Base-by-base conservation (phyloP, 257 asterid species). In the Cinchona pubescens region DNA sequence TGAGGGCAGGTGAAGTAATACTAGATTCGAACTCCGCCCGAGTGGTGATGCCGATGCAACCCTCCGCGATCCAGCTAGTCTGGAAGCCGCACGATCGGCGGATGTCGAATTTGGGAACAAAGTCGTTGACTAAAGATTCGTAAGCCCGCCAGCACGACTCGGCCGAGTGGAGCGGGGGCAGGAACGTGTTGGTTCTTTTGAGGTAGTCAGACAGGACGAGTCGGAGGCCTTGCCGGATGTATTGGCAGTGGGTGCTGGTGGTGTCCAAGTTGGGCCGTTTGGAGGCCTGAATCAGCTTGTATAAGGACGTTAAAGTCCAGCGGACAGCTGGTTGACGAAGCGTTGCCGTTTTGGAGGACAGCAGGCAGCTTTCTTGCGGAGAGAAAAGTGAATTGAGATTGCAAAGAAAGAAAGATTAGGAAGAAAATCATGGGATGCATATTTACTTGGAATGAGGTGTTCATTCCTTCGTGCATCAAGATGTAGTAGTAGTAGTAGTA, bases 41-140 rank as follows among this genome's bases (percentile, higher is more conserved):
- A 2, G 95, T 85, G 70, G 86, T 83, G 80, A 90, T 83, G 75
- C 86, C 86, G 92, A 90, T 86, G 83, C 96, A 90, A 0, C 96
- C 94, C 37, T 75, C 78, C 5, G 97, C 81, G 45, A 92, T 90
- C 97, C 96, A 94, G 77, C 83, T 69, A 53, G 90, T 89, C 75
- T 83, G 78, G 79, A 89, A 89, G 0, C 97, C 97, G 82, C 97
- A 94, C 16, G 84, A 68, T 13, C 75, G 32, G 66, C 92, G 89
- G 46, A 89, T 72, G 78, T 93, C 87, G 73, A 85, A 82, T 53
- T 77, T 58, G 14, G 79, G 85, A 13, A 48, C 72, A 69, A 76
- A 88, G n/a, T 78, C 79, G 74, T 73, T n/a, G 83, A 88, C 82
- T 25, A 90, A 53, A 1, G 86, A 46, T 55, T 89, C 73, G 80